Percentiles rank a stretch among this genome's conserved stretches.
phyloP scores from a whole-genome alignment of 768 basidiomycete genomes.

The Kwoniella dejecticola region DNA sequence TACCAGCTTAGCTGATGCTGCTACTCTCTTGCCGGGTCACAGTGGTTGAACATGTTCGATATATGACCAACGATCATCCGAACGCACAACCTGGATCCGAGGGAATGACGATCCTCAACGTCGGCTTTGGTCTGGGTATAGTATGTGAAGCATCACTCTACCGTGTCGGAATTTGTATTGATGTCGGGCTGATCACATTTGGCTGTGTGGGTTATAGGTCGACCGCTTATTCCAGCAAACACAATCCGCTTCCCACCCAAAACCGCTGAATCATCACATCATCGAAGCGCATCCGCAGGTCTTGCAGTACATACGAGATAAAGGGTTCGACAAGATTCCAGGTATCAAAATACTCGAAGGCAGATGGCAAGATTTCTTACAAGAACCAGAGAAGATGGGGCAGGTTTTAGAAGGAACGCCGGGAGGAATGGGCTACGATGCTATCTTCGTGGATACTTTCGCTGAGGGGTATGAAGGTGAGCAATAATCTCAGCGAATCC shows the following conservation, averaged over 20 bases:
- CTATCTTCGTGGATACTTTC: constrained; percentile 90
- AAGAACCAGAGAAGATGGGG: constrained; percentile 41
- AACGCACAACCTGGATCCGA: constrained; percentile 30
- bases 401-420: constrained; percentile 55
- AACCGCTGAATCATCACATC: constrained; percentile 77
- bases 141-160: constrained; percentile 43
- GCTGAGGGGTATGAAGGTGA: constrained; percentile 76
- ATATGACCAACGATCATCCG: constrained; percentile 63
- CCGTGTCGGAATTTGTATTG: background rate
- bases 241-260: constrained; percentile 50
- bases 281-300: constrained; percentile 94
- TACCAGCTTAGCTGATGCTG: constrained; percentile 27
- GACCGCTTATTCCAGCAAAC: constrained; percentile 76
- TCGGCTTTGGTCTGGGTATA: constrained; percentile 94
- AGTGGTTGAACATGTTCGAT: constrained; percentile 77
- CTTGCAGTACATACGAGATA: constrained; percentile 71
- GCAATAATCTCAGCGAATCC: constrained; percentile 17
- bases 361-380: constrained; percentile 82
- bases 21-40: too few species aligned
- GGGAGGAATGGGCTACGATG: constrained; percentile 78
- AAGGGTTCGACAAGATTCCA: constrained; percentile 75
- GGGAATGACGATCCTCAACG: constrained; percentile 72
- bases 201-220: constrained; percentile 61
- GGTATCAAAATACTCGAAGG: constrained; percentile 82
- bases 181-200: background rate